Evolutionary conservation across 169 alveolate genomes (phyloP).

Genomic region (Blepharisma undulans): DNA sequence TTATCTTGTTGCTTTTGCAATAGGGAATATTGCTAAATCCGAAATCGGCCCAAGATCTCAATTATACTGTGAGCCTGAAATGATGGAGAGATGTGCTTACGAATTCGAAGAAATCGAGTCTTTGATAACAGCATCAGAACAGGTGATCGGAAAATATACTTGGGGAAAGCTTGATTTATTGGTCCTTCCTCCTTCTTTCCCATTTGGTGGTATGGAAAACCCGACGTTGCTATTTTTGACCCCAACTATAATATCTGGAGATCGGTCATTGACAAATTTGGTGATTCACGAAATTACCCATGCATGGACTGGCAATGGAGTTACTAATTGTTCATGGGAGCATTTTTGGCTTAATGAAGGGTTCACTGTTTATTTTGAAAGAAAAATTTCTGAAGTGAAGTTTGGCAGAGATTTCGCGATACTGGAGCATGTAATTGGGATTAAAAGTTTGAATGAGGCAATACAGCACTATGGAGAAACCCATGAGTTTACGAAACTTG

Average conservation of each 20-base stretch:
- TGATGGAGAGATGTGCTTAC: constrained; percentile 58
- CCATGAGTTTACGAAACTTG: constrained; percentile 68
- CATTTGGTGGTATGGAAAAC: constrained; percentile 93
- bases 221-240: constrained; percentile 84
- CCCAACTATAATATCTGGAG: constrained; percentile 87
- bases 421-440: constrained; percentile 53
- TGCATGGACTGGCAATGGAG: constrained; percentile 90
- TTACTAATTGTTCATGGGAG: constrained; percentile 80
- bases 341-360: constrained; percentile 92
- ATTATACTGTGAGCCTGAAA: constrained; percentile 79
- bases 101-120: constrained; percentile 76
- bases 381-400: constrained; percentile 66
- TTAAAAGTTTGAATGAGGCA: constrained; percentile 42
- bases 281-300: constrained; percentile 89
- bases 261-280: constrained; percentile 72
- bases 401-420: constrained; percentile 62
- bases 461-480: constrained; percentile 56
- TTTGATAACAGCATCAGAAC: constrained; percentile 64
- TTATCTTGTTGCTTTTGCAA: constrained; percentile 82
- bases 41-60: constrained; percentile 62
- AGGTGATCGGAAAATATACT: constrained; percentile 66
- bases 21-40: constrained; percentile 75
- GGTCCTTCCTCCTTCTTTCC: constrained; percentile 88
- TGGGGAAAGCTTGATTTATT: constrained; percentile 83
- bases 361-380: constrained; percentile 85